Evolutionary conservation across 2,329 filamentous ascomycete species (phyloP).

Genomic region (Colletotrichum cuscutae): DNA sequence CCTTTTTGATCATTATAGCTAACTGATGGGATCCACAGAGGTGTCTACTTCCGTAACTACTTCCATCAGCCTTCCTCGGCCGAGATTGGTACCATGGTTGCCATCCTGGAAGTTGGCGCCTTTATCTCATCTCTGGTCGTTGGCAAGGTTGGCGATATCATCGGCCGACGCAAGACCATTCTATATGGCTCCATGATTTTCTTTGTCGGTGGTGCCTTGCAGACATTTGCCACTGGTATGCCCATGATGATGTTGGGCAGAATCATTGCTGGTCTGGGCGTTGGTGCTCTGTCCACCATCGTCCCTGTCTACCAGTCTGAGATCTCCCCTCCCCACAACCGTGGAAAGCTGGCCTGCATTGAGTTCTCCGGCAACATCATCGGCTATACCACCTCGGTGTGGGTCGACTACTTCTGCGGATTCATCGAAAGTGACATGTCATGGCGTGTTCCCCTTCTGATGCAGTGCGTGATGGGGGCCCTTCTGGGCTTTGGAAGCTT

Average conservation of each 20-base stretch:
- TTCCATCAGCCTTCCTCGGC: conserved; percentile 89
- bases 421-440: conserved; percentile 87
- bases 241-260: conserved; percentile 88
- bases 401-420: conserved; percentile 98
- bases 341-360: conserved; percentile 95
- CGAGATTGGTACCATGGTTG: conserved; percentile 96
- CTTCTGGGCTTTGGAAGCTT: conserved; percentile 87
- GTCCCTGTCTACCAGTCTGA: conserved; percentile 95
- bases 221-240: conserved; percentile 85
- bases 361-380: conserved; percentile 98
- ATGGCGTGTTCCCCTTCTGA: conserved; percentile 88
- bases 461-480: conserved; percentile 95
- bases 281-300: conserved; percentile 90
- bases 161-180: conserved; percentile 90
- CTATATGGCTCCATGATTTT: conserved; percentile 94
- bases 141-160: conserved; percentile 89
- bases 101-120: conserved; percentile 93
- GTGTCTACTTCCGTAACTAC: conserved; percentile 88
- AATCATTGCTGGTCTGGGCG: conserved; percentile 85
- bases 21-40: conserved; percentile 61
- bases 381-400: conserved; percentile 95
- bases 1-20: background rate
- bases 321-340: conserved; percentile 95
- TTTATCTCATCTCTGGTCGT: conserved; percentile 89
- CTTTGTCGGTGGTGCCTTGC: conserved; percentile 83